Base-by-base conservation (phyloP, 1,284 basidiomycete species). In the Spongispora temasekensis region DNA sequence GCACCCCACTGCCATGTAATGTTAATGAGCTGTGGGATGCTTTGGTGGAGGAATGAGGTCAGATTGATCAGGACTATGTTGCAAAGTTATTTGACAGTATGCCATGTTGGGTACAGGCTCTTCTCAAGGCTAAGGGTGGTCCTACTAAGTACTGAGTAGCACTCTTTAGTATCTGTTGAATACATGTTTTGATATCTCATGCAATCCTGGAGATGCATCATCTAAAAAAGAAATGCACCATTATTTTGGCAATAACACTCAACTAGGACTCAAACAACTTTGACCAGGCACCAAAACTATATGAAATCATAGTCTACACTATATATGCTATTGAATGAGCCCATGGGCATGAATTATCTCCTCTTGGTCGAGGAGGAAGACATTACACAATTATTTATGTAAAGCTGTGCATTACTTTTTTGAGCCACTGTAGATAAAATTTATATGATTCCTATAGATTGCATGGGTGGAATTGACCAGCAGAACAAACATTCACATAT, bases 41-140 rank as follows among this genome's bases (percentile, higher is more conserved):
- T 27, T 56, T 56, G 15, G 44, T 56, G 17, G 32, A 56, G 25
- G 40, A 56, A 8, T 56, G 55, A 27, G 55, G 27, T 13, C 13
- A 44, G 12, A 50, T 56, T 23, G 27, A 51, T 8, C 2, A 50
- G 2, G 34, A 56, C 25, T 56, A 37, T 9, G 15, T 56, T 37
- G 42, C 15, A 19, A 51, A 21, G 2, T 31, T 56, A 35, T 56
- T 12, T 51, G 34, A 56, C 32, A 56, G 55, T 30, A 50, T 56
- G 46, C 46, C 34, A 30, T 3, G 15, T 21, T 6, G 10, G 19
- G 32, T 56, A 3, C 40, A 55, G 54, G 40, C 21, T 10, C 13
- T 55, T 13, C 23, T 55, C 0, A 21, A 55, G 17, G 54, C 54
- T 13, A 55, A 55, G 17, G 54, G 54, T 13, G 21, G 30, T 21